Base-by-base conservation (phyloP, 2,329 filamentous ascomycete genomes). In the Fusarium sp. region DNA sequence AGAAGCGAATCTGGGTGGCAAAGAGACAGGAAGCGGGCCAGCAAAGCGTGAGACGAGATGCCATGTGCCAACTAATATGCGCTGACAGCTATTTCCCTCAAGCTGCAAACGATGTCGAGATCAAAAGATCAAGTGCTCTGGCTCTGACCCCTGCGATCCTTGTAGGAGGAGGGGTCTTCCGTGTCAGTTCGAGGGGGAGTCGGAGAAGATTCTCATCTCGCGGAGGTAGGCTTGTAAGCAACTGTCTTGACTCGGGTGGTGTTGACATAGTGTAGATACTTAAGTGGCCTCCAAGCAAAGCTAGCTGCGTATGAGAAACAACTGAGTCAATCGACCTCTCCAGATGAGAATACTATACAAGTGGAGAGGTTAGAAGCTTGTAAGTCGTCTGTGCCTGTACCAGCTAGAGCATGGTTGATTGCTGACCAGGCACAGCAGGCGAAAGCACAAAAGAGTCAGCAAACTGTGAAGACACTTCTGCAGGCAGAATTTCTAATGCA, bases 101-200 rank as follows among this genome's bases (percentile, higher is more conserved):
- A 54, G 47, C 3, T 54, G 47, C 10, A 54, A 54, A 20, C 27
- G 47, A 54, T 54, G 47, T 54, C 47, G 47, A 54, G 47, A 54
- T n/a, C 47, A 54, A 31, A 54, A 54, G 47, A 54, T 54, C 47
- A 54, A 31, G 18, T 54, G 47, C 29, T 54, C 47, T 9, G 47
- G 27, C 27, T 31, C 47, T 4, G 18, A 54, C 18, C 47, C 47
- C 13, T 54, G 47, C 6, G 47, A 54, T 20, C 47, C 47, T 18
- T 54, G 47, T 33, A 54, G 47, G 4, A 29, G 47, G 27, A 54
- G 47, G 18, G 47, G 47, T 10, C 27, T 31, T n/a, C 27, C n/a
- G 4, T 54, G 47, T 54, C 47, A 54, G 27, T 54, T 54, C 20
- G 47, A n/a, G 27, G 47, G n/a, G 4, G 47, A 54, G 47, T 31